Evolutionary conservation across 106 monocot genomes (phyloP).

Genomic region (Platanthera guangdongensis): DNA sequence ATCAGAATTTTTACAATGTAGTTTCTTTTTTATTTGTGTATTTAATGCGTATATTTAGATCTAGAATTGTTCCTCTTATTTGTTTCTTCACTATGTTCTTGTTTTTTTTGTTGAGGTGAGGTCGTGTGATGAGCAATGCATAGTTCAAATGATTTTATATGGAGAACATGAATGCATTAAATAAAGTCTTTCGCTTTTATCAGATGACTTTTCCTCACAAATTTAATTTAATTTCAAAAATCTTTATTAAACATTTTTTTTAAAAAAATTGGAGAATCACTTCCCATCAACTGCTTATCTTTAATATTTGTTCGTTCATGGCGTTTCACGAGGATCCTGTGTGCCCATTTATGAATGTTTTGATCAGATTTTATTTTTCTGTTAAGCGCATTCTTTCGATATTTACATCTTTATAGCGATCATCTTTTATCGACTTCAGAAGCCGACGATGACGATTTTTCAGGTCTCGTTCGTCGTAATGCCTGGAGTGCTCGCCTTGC

Average conservation of each 20-base stretch:
- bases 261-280: not conserved
- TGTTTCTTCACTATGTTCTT: no score
- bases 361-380: not conserved
- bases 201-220: no score
- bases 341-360: not conserved
- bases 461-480: conserved; percentile 88
- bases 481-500: conserved; percentile 48
- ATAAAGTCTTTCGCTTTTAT: no score
- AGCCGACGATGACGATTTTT: conserved; percentile 26
- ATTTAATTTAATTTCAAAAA: not conserved
- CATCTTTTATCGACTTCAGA: not conserved
- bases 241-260: not conserved
- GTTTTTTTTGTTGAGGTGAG: no score
- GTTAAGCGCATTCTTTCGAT: no score
- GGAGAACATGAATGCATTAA: no score
- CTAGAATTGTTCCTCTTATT: no score
- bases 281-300: not conserved
- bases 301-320: no score
- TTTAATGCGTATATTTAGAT: no score
- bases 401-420: not conserved
- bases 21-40: no score
- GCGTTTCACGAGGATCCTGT: not conserved
- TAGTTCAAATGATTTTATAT: no score
- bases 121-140: not conserved
- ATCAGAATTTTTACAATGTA: no score